These are phyloP conservation scores for Backusella parvicylindrica DNA, from an alignment of 192 early-diverging fungal genomes.

Conservation along the genomic window DNA sequence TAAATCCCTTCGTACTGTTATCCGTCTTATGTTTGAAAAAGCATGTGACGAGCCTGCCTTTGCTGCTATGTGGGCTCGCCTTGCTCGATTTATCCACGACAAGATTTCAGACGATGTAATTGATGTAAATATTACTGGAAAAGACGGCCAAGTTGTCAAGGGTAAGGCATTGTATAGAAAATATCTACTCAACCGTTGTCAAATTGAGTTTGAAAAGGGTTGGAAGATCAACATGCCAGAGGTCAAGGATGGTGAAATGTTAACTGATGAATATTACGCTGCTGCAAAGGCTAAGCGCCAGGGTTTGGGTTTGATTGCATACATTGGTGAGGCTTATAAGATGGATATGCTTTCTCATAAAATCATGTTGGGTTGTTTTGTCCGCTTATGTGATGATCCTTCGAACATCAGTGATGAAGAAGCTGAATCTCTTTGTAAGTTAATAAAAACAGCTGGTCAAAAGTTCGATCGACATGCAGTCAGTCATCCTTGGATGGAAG, in stretches of 20 bases:
- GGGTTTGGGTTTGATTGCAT: slow-evolving; percentile 89
- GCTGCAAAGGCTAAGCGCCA: slow-evolving; percentile 91
- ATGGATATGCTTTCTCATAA: slow-evolving; percentile 86
- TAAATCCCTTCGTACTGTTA: slow-evolving; percentile 75
- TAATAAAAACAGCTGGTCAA: slow-evolving; percentile 86
- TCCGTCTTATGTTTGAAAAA: slow-evolving; percentile 91
- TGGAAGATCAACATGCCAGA: slow-evolving; percentile 82
- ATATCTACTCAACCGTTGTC: slow-evolving; percentile 89
- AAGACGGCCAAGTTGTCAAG: slow-evolving; percentile 47
- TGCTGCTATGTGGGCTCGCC: slow-evolving; percentile 84
- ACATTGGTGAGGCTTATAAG: slow-evolving; percentile 97
- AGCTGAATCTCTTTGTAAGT: slow-evolving; percentile 87
- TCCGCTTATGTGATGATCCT: slow-evolving; percentile 69
- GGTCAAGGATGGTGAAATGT: slow-evolving; percentile 61
- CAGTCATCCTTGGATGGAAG: slow-evolving; percentile 68
- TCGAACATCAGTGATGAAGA: slow-evolving; percentile 91
- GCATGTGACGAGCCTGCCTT: slow-evolving; percentile 93
- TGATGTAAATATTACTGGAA: slow-evolving; percentile 52
- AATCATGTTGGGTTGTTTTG: slow-evolving; percentile 94
- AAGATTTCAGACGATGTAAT: slow-evolving; percentile 51
- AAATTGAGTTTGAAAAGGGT: slow-evolving; percentile 91
- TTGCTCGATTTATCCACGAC: slow-evolving; percentile 82
- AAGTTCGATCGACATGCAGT: slow-evolving; percentile 65
- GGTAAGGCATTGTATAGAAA: slow-evolving; percentile 86
- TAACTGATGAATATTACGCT: slow-evolving; percentile 81